phyloP scores from a whole-genome alignment of 2,329 filamentous ascomycete species.

The Magnaporthiopsis poae region DNA sequence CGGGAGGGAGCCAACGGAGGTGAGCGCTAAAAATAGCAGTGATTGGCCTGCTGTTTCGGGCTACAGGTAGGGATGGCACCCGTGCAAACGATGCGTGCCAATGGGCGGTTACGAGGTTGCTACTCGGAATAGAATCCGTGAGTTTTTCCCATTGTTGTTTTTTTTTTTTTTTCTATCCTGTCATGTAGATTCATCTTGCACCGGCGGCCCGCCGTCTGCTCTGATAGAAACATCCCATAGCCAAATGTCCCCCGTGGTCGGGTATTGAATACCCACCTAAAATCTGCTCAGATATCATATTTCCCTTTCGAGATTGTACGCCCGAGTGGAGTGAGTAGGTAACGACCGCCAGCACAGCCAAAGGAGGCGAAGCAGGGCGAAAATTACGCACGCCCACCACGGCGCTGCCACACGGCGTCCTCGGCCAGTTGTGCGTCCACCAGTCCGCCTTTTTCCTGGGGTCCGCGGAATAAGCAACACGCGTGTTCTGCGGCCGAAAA shows the following conservation, averaged over 20 bases:
- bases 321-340: background rate
- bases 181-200: background rate
- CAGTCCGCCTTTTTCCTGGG: background rate
- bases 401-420: too few relatives aligned
- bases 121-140: background rate
- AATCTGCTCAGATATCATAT: background rate
- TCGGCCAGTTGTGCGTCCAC: too few relatives aligned
- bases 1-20: background rate
- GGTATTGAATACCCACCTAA: too few relatives aligned
- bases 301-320: background rate
- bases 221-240: background rate
- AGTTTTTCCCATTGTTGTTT: background rate
- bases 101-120: background rate
- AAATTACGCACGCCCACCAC: background rate
- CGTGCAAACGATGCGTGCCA: background rate
- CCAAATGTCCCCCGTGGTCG: too few relatives aligned
- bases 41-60: background rate
- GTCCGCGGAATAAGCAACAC: background rate
- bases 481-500: background rate
- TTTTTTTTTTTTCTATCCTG: background rate
- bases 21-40: background rate
- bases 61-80: too few relatives aligned
- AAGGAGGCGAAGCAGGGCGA: background rate
- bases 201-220: too few relatives aligned
- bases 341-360: background rate